phyloP scores from a whole-genome alignment of 306 rosid species.

The Rubus idaeus region DNA sequence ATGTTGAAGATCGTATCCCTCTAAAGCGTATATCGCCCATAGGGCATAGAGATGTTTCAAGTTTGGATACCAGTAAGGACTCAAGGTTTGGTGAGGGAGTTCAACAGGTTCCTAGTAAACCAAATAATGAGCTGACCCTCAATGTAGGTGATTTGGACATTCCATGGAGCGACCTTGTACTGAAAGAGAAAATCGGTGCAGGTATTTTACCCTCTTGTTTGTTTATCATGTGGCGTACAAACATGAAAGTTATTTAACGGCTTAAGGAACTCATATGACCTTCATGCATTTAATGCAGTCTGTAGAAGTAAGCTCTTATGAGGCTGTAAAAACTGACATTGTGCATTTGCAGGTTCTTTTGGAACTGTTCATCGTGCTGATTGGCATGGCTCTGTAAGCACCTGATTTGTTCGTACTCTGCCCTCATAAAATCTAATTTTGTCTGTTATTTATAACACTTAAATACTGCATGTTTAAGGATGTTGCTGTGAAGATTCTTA shows the following conservation, averaged over 20 bases:
- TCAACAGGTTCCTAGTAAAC: conserved; percentile 46
- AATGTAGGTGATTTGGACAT: conserved; percentile 76
- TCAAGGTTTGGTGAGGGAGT: conserved; percentile 57
- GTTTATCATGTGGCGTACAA: background rate
- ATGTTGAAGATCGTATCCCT: conserved; percentile 42
- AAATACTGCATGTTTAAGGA: conserved; percentile 49
- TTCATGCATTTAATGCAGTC: conserved; percentile 32
- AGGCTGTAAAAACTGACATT: conserved; percentile 22
- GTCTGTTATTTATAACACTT: background rate
- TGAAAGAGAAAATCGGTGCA: conserved; percentile 94
- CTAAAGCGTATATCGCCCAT: conserved; percentile 39
- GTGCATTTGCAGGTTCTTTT: conserved; percentile 82
- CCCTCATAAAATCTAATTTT: conserved; percentile 1
- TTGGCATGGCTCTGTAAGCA: conserved; percentile 97
- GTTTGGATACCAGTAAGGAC: conserved; percentile 44
- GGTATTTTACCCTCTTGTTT: conserved; percentile 42
- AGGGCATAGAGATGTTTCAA: conserved; percentile 49
- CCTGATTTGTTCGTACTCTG: conserved; percentile 11
- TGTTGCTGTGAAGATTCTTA: conserved; percentile 96
- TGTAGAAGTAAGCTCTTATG: background rate
- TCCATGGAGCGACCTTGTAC: conserved; percentile 76
- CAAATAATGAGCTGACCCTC: conserved; percentile 50
- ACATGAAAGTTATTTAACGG: conserved; percentile 27
- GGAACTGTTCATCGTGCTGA: conserved; percentile 99
- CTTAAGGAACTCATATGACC: conserved; percentile 9